phyloP scores from a whole-genome alignment of 2,329 filamentous ascomycete genomes.

The Bipolaris cookei region DNA sequence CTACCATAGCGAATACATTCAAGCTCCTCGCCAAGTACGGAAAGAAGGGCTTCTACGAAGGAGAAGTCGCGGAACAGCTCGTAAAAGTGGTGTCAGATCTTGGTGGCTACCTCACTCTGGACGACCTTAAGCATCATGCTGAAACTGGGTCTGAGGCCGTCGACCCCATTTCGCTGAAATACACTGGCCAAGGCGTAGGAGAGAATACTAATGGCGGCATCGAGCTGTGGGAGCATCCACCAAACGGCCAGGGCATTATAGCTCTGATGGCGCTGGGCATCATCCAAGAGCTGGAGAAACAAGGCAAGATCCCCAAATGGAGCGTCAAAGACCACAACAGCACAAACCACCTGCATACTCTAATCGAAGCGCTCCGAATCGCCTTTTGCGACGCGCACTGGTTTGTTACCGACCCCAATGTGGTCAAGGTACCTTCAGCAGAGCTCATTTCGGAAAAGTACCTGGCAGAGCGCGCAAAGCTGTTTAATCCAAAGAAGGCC shows the following conservation, averaged over 20 bases:
- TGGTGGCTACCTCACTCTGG: conserved; percentile 78
- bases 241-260: conserved; percentile 94
- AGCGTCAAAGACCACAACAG: conserved; percentile 77
- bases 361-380: conserved; percentile 87
- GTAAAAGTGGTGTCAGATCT: conserved; percentile 77
- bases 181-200: conserved; percentile 68
- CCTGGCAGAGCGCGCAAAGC: conserved; percentile 70
- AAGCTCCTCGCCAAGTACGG: conserved; percentile 77
- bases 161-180: conserved; percentile 82
- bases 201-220: conserved; percentile 63
- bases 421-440: conserved; percentile 70
- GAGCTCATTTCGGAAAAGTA: conserved; percentile 76
- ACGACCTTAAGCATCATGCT: conserved; percentile 80
- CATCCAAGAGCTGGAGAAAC: conserved; percentile 80
- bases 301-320: conserved; percentile 76
- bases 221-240: conserved; percentile 94
- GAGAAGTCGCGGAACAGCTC: conserved; percentile 79
- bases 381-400: conserved; percentile 89
- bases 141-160: conserved; percentile 77
- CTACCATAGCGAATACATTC: conserved; percentile 81
- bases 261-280: conserved; percentile 94
- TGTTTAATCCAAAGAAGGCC: conserved; percentile 64
- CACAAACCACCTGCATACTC: conserved; percentile 73
- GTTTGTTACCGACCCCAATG: conserved; percentile 86
- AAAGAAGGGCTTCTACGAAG: conserved; percentile 90